Evolutionary conservation across 495 filamentous ascomycete species (phyloP).

Genomic region (Lichina pygmaea): DNA sequence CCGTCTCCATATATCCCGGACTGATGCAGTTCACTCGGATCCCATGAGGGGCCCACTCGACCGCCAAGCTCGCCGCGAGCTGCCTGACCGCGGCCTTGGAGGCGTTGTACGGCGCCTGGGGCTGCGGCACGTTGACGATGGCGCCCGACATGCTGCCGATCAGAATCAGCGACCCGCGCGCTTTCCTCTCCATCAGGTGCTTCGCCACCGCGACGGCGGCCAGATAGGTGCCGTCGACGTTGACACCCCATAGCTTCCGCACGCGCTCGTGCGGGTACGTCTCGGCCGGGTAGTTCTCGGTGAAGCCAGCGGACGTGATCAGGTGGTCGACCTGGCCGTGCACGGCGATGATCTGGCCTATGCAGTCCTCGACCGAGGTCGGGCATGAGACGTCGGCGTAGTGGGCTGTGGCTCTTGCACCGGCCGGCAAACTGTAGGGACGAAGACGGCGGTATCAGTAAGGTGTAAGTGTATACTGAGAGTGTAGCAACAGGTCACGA

Average conservation of each 20-base stretch:
- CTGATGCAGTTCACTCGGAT: slow-evolving; percentile 83
- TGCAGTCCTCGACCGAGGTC: slow-evolving; percentile 41
- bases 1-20: slow-evolving; percentile 86
- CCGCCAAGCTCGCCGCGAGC: slow-evolving; percentile 50
- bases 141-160: slow-evolving; percentile 85
- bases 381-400: slow-evolving; percentile 63
- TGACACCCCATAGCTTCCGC: slow-evolving; percentile 79
- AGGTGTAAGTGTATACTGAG: slow-evolving; percentile 9
- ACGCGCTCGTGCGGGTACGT: slow-evolving; percentile 70
- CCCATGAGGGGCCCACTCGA: slow-evolving; percentile 64
- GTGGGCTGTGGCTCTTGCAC: slow-evolving; percentile 40
- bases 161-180: slow-evolving; percentile 67
- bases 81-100: slow-evolving; percentile 76
- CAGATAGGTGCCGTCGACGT: slow-evolving; percentile 81
- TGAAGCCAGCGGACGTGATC: slow-evolving; percentile 87
- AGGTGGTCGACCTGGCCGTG: slow-evolving; percentile 74
- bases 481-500: too few species aligned
- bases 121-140: slow-evolving; percentile 86
- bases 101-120: slow-evolving; percentile 27
- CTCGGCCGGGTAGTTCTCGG: slow-evolving; percentile 81
- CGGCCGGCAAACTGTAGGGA: neutral
- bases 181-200: slow-evolving; percentile 63
- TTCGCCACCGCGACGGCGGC: slow-evolving; percentile 66
- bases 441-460: slow-evolving; percentile 6
- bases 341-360: slow-evolving; percentile 38